Base-by-base conservation (phyloP, 139 green algal genomes). In the Gonium pectorale region DNA sequence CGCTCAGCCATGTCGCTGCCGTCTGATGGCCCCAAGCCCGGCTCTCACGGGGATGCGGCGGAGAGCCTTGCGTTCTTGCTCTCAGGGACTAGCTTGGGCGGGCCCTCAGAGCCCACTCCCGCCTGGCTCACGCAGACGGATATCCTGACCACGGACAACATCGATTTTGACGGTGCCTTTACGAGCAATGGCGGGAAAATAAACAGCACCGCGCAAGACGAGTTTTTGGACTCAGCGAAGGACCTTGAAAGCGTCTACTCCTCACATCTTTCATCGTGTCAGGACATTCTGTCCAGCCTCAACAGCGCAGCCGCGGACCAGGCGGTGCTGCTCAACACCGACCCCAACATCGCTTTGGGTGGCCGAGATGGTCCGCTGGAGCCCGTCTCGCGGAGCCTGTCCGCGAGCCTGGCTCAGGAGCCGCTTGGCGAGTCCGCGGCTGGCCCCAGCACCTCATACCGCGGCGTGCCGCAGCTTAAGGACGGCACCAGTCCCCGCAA, bases 141-240 rank as follows among this genome's bases (percentile, higher is more conserved):
- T 22, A 83, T 83, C 19, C 62, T 83, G 8, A 83, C 77, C 19
- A 83, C 77, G 5, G 77, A 83, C 63, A 83, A 73, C 31, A 43
- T 83, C 13, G 77, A 83, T 33, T 70, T 83, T 33, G 77, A 83
- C 8, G 43, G 21, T 37, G 31, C 72, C 9, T 41, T 69, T 35
- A 27, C 5, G 7, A 62, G 41, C 29, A 82, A 71, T 24, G 49
- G 49, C 2, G 59, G 75, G 59, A 71, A 72, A 35, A n/a, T 4
- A 4, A 11, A 11, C 33, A 43, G 75, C 35, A 19, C 38, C 29
- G 5, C 7, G 26, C 33, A 67, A 67, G 75, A 59, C 24, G 79
- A 78, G 37, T 85, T 85, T 33, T 37, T 78, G 33, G 79, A 85
- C 64, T 59, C 31, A 5, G 79, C 79, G 11, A 64, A 85, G 64